phyloP scores from a whole-genome alignment of 2,329 filamentous ascomycete species.

The Byssoonygena ceratinophila region DNA sequence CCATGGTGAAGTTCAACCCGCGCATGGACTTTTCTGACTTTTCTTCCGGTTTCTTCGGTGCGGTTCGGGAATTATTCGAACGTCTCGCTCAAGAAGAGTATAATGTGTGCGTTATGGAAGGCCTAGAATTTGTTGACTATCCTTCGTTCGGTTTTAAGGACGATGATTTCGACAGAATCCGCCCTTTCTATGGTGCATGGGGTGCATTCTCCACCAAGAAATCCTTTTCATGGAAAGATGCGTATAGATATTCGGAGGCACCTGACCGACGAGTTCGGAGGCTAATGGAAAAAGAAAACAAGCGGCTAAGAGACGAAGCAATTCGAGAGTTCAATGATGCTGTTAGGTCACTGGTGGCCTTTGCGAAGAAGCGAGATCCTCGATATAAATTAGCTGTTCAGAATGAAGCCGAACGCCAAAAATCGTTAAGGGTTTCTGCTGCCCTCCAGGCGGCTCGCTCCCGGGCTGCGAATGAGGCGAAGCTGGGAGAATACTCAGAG shows the following conservation, averaged over 20 bases:
- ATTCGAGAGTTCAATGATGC: conserved; percentile 86
- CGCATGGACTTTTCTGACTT: conserved; percentile 70
- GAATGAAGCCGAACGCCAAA: conserved; percentile 69
- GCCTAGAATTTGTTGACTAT: conserved; percentile 53
- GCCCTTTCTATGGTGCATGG: conserved; percentile 74
- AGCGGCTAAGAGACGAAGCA: conserved; percentile 67
- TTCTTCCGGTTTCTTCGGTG: conserved; percentile 73
- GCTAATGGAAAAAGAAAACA: conserved; percentile 92
- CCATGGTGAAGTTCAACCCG: conserved; percentile 72
- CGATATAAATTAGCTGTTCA: conserved; percentile 68
- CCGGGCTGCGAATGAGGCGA: conserved; percentile 69
- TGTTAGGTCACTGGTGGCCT: conserved; percentile 72
- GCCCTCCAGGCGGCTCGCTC: conserved; percentile 75
- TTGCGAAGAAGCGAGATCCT: conserved; percentile 84
- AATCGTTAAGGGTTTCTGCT: conserved; percentile 63
- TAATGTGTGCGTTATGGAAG: conserved; percentile 60
- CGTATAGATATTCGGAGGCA: conserved; percentile 71
- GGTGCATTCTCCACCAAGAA: conserved; percentile 72
- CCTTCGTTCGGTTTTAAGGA: conserved; percentile 71
- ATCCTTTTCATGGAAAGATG: conserved; percentile 80
- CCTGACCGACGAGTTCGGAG: conserved; percentile 74
- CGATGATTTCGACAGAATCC: conserved; percentile 62
- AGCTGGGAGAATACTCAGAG: conserved; percentile 51
- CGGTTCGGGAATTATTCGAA: conserved; percentile 64
- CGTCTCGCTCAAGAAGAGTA: conserved; percentile 71